Evolutionary conservation across 208 protist species (phyloP), one percentile per base, ranked within the genome.

Genomic region (Naegleria gruberi): DNA sequence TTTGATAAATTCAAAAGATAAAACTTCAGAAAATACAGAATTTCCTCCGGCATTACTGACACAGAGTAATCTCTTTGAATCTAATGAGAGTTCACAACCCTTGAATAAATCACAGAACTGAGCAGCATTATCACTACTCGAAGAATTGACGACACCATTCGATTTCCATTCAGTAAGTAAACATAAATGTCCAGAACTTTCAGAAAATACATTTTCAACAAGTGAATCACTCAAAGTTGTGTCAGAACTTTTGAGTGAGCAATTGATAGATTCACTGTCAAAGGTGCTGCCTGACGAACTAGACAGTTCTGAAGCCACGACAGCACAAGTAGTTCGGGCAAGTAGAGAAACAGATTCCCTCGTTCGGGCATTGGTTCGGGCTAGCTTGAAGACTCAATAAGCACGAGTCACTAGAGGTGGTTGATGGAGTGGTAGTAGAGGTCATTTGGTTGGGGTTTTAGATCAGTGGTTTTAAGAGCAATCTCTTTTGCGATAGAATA

Each of bases 21-120:
- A 47, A 1, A 93, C 90, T 51, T 94, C 93, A 41, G 89, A 92
- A 89, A 91, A 92, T 0, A 92, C 51, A 44, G 92, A 94, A 42
- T 92, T 91, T 82, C 93, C 93, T 43, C 93, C 93, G 34, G 93
- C 93, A n/a, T 94, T 94, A 46, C 92, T 92, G 0, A 88, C 91
- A 7, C 87, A 74, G 0, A 94, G 37, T 10, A 94, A 89, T 17
- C 89, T 34, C 2, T 37, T 26, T 1, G 65, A 77, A 26, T 77
- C 65, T n/a, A 30, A 10, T 23, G 51, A 65, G 12, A 65, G 51
- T 23, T 10, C 30, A 65, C 12, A 30, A 30, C 51, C 51, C 15
- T 5, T 19, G 30, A 23, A 30, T 19, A 65, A 65, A 1, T 10
- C 51, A 3, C 15, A 65, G 51, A 65, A 65, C 30, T 65, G 51